Evolutionary conservation across 371 early-diverging fungal species (phyloP).

Genomic region (Blastocladiella emersonii): DNA sequence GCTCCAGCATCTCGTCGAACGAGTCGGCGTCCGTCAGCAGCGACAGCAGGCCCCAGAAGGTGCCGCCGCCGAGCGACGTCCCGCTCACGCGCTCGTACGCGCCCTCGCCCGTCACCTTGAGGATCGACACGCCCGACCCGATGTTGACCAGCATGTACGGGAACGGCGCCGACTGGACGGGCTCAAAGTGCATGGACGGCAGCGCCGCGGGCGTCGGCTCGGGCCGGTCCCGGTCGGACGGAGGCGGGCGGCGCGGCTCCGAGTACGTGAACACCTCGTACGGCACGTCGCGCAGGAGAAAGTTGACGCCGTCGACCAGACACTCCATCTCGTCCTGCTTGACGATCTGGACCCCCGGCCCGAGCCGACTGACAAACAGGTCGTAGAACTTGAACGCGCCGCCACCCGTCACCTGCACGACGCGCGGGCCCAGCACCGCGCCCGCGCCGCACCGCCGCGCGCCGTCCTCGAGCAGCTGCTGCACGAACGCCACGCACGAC

Average conservation of each 20-base stretch:
- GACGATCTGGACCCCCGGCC: background rate
- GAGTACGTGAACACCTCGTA: conserved; percentile 92
- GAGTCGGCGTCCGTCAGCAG: conserved; percentile 50
- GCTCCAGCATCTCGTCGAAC: conserved; percentile 93
- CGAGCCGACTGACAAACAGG: background rate
- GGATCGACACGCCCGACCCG: conserved; percentile 77
- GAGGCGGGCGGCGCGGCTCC: conserved; percentile 44
- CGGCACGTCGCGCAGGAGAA: conserved; percentile 79
- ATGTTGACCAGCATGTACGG: conserved; percentile 84
- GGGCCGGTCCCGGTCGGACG: too few species aligned
- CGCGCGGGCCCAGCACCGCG: background rate
- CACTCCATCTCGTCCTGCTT: conserved; percentile 6
- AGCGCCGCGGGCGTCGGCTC: too few species aligned
- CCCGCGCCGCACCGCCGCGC: too few species aligned
- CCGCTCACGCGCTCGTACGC: conserved; percentile 78
- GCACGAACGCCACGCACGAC: conserved; percentile 71
- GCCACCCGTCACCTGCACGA: conserved; percentile 7
- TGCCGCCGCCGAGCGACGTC: conserved; percentile 93
- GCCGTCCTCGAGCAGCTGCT: conserved; percentile 45
- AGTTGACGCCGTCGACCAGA: conserved; percentile 46
- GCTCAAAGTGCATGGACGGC: too few species aligned
- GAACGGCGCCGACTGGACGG: too few species aligned
- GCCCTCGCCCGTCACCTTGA: conserved; percentile 68
- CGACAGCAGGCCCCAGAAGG: conserved; percentile 88
- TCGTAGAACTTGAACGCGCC: conserved; percentile 8